These are phyloP conservation scores for Amphicarpaea edgeworthii DNA, from an alignment of 306 rosid species.

Conservation along the genomic window DNA sequence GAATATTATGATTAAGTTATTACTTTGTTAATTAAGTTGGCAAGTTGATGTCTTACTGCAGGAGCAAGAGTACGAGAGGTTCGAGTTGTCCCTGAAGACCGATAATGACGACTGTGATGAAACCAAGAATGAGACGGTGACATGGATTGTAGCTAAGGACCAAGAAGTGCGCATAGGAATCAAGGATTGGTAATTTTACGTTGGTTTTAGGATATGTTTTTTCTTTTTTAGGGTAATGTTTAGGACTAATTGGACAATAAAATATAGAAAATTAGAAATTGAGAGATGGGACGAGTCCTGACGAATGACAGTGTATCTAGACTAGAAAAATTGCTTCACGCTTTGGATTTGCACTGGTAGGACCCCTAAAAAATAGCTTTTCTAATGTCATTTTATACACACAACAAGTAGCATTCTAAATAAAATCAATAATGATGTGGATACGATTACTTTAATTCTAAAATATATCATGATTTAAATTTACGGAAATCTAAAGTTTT, in stretches of 20 bases:
- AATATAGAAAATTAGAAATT: neutral
- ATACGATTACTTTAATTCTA: neutral
- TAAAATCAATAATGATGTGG: neutral
- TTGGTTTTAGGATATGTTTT: no score
- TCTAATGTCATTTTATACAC: neutral
- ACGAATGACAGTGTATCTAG: conserved; percentile 6
- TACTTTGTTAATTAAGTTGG: neutral
- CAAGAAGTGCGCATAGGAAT: conserved; percentile 72
- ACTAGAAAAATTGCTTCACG: conserved; percentile 16
- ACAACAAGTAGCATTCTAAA: neutral
- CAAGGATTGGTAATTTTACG: conserved; percentile 96
- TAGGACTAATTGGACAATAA: no score
- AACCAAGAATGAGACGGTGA: conserved; percentile 31
- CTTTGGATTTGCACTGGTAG: neutral
- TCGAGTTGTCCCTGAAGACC: conserved; percentile 58
- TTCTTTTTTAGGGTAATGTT: no score
- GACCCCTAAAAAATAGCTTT: neutral
- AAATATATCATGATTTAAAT: neutral
- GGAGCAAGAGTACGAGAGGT: conserved; percentile 68
- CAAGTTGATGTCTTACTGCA: conserved; percentile 51
- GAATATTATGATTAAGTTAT: neutral
- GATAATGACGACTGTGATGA: conserved; percentile 47
- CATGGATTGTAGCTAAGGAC: conserved; percentile 16
- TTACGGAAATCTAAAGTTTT: neutral
- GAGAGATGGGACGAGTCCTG: neutral